Percentiles rank a stretch among this genome's conserved stretches.
phyloP scores from a whole-genome alignment of 768 basidiomycete species.

The Kwoniella pini region DNA sequence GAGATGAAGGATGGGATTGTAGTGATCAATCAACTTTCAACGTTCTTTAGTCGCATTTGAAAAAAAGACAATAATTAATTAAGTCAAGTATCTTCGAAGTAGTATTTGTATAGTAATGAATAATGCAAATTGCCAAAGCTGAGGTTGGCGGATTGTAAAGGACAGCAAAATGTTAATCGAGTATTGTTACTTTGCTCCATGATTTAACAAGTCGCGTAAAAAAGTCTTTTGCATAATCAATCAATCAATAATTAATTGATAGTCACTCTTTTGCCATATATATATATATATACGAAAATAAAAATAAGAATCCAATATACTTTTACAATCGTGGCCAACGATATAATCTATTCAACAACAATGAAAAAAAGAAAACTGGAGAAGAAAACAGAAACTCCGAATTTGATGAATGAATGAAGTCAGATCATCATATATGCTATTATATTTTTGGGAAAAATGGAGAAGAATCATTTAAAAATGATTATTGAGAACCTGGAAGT shows the following conservation, averaged over 20 bases:
- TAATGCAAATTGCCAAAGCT: too few species aligned
- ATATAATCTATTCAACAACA: neutral
- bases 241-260: slow-evolving; percentile 1
- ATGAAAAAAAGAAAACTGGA: neutral
- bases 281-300: neutral
- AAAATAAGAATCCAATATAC: neutral
- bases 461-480: neutral
- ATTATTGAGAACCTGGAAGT: slow-evolving; percentile 14
- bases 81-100: too few species aligned
- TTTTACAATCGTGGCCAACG: slow-evolving; percentile 15
- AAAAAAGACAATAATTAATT: too few species aligned
- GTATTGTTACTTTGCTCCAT: too few species aligned
- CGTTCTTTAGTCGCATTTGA: too few species aligned
- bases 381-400: slow-evolving; percentile 2
- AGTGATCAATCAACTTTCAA: too few species aligned
- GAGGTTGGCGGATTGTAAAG: too few species aligned
- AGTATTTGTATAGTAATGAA: too few species aligned
- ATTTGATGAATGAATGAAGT: neutral
- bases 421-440: too few species aligned
- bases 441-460: too few species aligned
- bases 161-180: too few species aligned
- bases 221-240: slow-evolving; percentile 18
- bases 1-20: neutral
- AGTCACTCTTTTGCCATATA: slow-evolving; percentile 2
- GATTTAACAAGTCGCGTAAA: too few species aligned